These are phyloP conservation scores for Entamoeba dispar DNA, from an alignment of 208 protist species.

Conservation along the genomic window DNA sequence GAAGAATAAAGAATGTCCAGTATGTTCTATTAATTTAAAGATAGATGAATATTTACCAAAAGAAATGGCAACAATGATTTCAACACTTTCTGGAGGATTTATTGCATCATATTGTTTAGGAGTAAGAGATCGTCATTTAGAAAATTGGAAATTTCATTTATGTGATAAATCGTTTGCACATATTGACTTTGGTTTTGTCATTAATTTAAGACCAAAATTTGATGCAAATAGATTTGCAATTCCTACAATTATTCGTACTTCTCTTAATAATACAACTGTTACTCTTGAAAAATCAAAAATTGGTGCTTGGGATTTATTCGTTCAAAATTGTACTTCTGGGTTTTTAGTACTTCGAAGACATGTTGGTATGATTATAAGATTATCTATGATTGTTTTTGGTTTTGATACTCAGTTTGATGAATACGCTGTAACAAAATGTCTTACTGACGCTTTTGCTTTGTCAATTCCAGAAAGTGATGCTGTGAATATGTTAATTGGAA, in stretches of 20 bases:
- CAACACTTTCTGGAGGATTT: background rate
- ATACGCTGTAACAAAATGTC: background rate
- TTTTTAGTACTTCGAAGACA: background rate
- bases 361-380: background rate
- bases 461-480: background rate
- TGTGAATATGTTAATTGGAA: background rate
- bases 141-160: background rate
- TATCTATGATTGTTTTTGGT: background rate
- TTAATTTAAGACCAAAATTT: background rate
- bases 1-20: background rate
- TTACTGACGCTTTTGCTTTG: background rate
- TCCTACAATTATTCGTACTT: background rate
- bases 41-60: background rate
- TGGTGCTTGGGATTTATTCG: background rate
- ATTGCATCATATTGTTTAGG: background rate
- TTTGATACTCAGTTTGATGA: background rate
- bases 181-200: background rate
- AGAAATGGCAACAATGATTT: background rate
- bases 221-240: background rate
- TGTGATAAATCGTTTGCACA: background rate
- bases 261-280: background rate
- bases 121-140: background rate
- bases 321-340: background rate
- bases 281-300: background rate
- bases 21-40: background rate